A percentile compares a stretch with the other conserved stretches of the same genome.
phyloP scores from a whole-genome alignment of 768 basidiomycete genomes.

The Lentinus brumalis region DNA sequence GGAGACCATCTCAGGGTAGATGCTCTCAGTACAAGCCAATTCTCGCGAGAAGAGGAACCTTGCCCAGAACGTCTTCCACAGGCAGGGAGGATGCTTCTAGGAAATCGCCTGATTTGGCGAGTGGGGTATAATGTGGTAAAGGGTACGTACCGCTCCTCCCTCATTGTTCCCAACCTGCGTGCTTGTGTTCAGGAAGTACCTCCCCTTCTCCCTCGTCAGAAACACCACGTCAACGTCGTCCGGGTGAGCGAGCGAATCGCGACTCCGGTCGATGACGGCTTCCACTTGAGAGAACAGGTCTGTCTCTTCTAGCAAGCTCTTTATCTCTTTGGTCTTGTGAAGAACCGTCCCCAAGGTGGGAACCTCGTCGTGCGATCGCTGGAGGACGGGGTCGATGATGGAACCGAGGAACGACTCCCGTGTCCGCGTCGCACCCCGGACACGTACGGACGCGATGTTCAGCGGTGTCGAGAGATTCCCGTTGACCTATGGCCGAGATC shows the following conservation, averaged over 20 bases:
- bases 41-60: too few species aligned
- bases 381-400: slow-evolving; percentile 59
- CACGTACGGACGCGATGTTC: slow-evolving; percentile 73
- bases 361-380: slow-evolving; percentile 5
- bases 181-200: slow-evolving; percentile 76
- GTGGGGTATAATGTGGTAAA: neutral
- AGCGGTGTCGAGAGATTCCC: slow-evolving; percentile 67
- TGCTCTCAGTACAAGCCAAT: too few species aligned
- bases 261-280: slow-evolving; percentile 60
- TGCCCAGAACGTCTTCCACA: neutral
- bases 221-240: slow-evolving; percentile 83
- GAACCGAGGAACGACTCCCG: slow-evolving; percentile 80
- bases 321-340: slow-evolving; percentile 66
- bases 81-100: neutral
- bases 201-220: slow-evolving; percentile 71
- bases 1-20: too few species aligned
- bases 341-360: slow-evolving; percentile 66
- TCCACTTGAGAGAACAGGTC: slow-evolving; percentile 77
- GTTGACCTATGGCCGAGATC: slow-evolving; percentile 50
- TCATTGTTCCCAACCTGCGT: slow-evolving; percentile 95
- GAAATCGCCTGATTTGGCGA: neutral
- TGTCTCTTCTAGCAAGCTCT: slow-evolving; percentile 65
- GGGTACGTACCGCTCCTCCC: slow-evolving; percentile 78
- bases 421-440: slow-evolving; percentile 76
- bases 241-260: slow-evolving; percentile 50